These are phyloP conservation scores for Aristolochia californica DNA, from an alignment of 164 flowering plant genomes.

Conservation along the genomic window DNA sequence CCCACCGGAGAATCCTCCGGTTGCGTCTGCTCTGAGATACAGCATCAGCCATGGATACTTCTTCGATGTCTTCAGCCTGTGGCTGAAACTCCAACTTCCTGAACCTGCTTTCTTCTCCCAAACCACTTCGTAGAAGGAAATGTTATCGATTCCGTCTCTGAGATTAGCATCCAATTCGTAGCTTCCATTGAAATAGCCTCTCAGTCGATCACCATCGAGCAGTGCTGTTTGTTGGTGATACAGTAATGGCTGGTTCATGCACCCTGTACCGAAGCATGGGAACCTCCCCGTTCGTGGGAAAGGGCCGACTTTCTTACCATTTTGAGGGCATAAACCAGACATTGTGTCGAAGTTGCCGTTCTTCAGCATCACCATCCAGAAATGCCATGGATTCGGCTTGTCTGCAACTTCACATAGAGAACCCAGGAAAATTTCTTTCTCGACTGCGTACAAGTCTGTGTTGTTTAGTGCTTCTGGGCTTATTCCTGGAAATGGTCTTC, in stretches of 20 bases:
- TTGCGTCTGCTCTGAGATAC: conserved; percentile 77
- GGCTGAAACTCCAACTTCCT: conserved; percentile 55
- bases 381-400: conserved; percentile 19
- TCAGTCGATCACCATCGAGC: conserved; percentile 1
- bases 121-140: conserved; percentile 46
- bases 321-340: conserved; percentile 52
- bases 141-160: conserved; percentile 17
- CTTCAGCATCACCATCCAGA: conserved; percentile 78
- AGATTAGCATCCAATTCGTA: conserved; percentile 12
- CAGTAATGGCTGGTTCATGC: conserved; percentile 70
- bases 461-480: conserved; percentile 17
- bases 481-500: conserved; percentile 34
- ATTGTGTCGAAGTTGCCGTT: conserved; percentile 63
- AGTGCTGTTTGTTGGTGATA: conserved; percentile 13
- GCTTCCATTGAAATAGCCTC: conserved; percentile 11
- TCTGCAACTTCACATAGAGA: conserved; percentile 51
- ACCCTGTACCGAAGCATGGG: conserved; percentile 64
- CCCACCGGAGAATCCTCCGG: conserved; percentile 67
- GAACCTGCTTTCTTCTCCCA: conserved; percentile 66
- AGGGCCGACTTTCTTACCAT: conserved; percentile 46
- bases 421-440: conserved; percentile 61
- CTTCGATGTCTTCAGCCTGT: conserved; percentile 54
- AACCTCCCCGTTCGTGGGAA: conserved; percentile 30
- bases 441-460: conserved; percentile 57
- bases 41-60: conserved; percentile 87